Conservation (phyloP, 352 stramenopile genomes). For the Peronospora destructor region DNA sequence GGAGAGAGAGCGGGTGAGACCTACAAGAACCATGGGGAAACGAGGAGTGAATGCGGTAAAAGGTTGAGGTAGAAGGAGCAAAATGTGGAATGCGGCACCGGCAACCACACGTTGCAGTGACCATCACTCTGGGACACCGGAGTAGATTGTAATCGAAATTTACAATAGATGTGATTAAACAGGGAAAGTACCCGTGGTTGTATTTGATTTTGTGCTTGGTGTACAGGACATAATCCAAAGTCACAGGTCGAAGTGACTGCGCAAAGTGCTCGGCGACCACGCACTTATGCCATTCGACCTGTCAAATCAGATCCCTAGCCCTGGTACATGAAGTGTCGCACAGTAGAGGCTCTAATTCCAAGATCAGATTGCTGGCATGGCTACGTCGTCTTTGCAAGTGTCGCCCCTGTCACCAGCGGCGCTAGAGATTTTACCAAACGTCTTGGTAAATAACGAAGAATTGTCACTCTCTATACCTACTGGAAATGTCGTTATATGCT, state of each 20-base stretch:
- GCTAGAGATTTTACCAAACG: slow-evolving; percentile 50
- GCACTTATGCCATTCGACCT: slow-evolving; percentile 22
- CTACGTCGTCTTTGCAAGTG: slow-evolving; percentile 7
- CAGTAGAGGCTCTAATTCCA: too few relatives aligned
- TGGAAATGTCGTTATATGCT: neutral
- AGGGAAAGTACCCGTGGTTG: neutral
- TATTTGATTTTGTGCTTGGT: neutral
- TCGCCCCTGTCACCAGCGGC: slow-evolving; percentile 32
- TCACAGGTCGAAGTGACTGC: slow-evolving; percentile 12
- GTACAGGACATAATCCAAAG: slow-evolving; percentile 11
- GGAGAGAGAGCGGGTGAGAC: slow-evolving; percentile 9
- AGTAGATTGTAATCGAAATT: slow-evolving; percentile 9
- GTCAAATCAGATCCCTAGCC: slow-evolving; percentile 2
- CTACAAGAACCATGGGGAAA: slow-evolving; percentile 49
- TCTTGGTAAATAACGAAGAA: slow-evolving; percentile 28
- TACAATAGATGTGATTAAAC: slow-evolving; percentile 8
- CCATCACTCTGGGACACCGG: slow-evolving; percentile 21
- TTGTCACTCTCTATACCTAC: neutral
- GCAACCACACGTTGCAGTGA: slow-evolving; percentile 2
- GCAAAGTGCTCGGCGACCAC: slow-evolving; percentile 29
- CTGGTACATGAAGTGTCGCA: neutral
- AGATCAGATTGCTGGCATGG: slow-evolving; percentile 6
- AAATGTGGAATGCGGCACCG: slow-evolving; percentile 31
- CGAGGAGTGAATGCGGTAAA: neutral
- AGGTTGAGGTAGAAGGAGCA: slow-evolving; percentile 12